A percentile compares a stretch with the other conserved stretches of the same genome.
These are phyloP conservation scores for Psilocybe cyanescens DNA, from an alignment of 768 basidiomycete genomes.

Conservation along the genomic window DNA sequence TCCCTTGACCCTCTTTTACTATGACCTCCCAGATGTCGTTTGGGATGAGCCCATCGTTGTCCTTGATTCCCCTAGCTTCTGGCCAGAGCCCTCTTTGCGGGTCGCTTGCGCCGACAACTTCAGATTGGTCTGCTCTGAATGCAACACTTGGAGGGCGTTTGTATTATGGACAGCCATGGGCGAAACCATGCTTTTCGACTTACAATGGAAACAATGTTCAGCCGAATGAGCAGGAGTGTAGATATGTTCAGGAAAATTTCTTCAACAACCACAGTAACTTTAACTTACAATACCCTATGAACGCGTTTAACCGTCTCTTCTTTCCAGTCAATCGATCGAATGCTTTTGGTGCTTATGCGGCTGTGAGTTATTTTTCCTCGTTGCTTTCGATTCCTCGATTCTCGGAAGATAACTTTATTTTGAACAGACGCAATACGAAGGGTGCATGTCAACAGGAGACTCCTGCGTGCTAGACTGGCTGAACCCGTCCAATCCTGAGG, in stretches of 20 bases:
- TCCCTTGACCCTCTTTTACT: not conserved
- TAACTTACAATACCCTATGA: not conserved
- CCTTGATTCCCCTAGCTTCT: constrained; percentile 1
- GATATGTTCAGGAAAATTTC: constrained; percentile 21
- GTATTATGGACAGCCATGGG: constrained; percentile 19
- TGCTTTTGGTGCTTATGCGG: constrained; percentile 20
- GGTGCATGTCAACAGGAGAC: constrained; percentile 49
- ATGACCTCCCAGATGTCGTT: constrained; percentile 11
- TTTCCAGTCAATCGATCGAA: constrained; percentile 18
- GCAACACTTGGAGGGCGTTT: constrained; percentile 24
- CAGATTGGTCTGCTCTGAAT: constrained; percentile 17
- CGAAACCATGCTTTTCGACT: constrained; percentile 23
- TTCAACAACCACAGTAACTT: constrained; percentile 22
- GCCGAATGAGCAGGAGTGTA: constrained; percentile 18
- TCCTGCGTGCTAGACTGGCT: constrained; percentile 51
- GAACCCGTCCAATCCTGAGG: constrained; percentile 30
- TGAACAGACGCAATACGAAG: constrained; percentile 53
- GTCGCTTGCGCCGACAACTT: not conserved
- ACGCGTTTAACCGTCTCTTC: not conserved
- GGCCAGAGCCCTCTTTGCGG: constrained; percentile 8
- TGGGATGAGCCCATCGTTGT: not conserved
- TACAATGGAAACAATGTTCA: constrained; percentile 16
- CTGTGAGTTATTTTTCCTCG: constrained; percentile 2
- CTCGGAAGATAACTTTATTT: not conserved
- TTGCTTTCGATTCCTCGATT: not conserved